Evolutionary conservation across 768 basidiomycete genomes (phyloP), one percentile per base, ranked within the genome.

Genomic region (Tubosaeta sp.): DNA sequence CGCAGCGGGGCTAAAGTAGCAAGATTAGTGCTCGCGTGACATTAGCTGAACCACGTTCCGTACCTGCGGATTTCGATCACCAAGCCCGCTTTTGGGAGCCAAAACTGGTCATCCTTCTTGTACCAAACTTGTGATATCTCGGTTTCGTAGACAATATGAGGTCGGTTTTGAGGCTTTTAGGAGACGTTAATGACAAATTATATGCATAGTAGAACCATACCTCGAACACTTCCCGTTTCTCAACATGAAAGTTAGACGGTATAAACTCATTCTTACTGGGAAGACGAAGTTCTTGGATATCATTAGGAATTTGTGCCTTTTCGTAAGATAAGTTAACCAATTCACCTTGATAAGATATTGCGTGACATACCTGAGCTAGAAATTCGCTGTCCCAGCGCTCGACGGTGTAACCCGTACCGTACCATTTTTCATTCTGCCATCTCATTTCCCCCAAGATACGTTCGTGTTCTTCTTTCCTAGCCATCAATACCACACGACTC

Each of bases 71-170:
- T 72, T 57, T 89, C 82, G 48, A 97, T 76, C 49, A 86, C 71
- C 19, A 87, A 78, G 54, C 82, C 78, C 2, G 93, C 92, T 63
- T 90, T 91, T 0, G 96, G 96, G 10, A 95, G 82, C 88, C 92
- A 95, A 74, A 96, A 99, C 53, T 76, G 80, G 67, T 99, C 95
- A 65, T 99, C 96, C 65, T 94, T 94, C 75, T 99, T 99, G 71
- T 94, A 82, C 94, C 95, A 99, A 3, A 98, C 71, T 12, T 84
- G 78, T 4, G 86, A 87, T 24, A 86, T 59, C 0, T 80, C 71
- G 0, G 83, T 88, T 67, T 94, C 80, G 29, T 81, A 73, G 49
- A 98, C 79, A 52, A 94, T 78, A 52, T 79, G 73, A 4, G 95
- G 94, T 12, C 88, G 79, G 52, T 79, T 81, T 52, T 78, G 69